Base-by-base conservation (phyloP, 2,329 filamentous ascomycete species). In the Diaporthe longicolla region DNA sequence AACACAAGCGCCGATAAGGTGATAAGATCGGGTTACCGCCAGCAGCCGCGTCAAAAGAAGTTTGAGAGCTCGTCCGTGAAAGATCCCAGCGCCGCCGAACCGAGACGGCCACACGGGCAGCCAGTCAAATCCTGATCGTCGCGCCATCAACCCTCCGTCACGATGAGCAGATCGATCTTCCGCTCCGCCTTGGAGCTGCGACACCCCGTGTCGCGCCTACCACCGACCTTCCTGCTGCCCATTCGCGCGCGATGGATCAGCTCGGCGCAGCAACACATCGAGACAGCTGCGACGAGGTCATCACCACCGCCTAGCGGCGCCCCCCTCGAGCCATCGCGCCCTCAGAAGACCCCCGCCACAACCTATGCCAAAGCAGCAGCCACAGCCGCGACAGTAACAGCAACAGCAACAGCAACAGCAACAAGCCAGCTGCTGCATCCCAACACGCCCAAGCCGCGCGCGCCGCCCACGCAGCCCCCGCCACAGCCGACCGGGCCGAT, bases 121-220 rank as follows among this genome's bases (percentile, higher is more conserved):
- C 45, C 32, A 50, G n/a, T 37, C 45, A 35, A 35, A 40, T 68
- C 3, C 29, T 11, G 63, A 54, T 21, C 32, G 48, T n/a, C 63
- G 32, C 45, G 37, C 63, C 32, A 48, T 21, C 32, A 32, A 10
- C 10, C 35, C 57, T 26, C 43, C 50, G 37, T 29, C 50, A 72
- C 58, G 29, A 90, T 90, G 89, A 90, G 88, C 81, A 87, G 90
- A 81, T 87, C 89, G 77, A 84, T 93, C 76, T 86, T 92, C 78
- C 89, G 90, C 85, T 92, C 90, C 83, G 84, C 91, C 61, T 82
- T 91, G 83, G 91, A 92, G 86, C 86, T 91, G 70, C 87, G 89
- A 78, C 83, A 85, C 72, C 82, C 87, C 66, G 78, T 82, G 57
- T 79, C 82, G 24, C 82, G 82, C 24, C 82, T 90, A 9, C 87